phyloP scores from a whole-genome alignment of 306 rosid species.

The Citrullus amarus region DNA sequence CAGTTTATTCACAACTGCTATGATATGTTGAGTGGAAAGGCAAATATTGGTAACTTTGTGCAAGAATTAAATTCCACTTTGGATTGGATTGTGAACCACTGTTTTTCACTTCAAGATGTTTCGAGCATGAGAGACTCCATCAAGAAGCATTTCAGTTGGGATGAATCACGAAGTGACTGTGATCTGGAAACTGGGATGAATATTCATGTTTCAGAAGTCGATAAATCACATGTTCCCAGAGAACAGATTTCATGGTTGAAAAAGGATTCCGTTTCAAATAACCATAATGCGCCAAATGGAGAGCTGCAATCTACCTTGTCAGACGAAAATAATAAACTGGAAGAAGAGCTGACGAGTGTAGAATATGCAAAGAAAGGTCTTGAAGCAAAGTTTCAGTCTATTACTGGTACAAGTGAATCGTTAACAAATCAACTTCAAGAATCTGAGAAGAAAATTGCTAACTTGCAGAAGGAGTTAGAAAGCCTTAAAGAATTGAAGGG shows the following conservation, averaged over 20 bases:
- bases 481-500: slow-evolving; percentile 30
- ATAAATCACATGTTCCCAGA: slow-evolving; percentile 17
- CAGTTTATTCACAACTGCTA: slow-evolving; percentile 55
- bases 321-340: slow-evolving; percentile 23
- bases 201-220: slow-evolving; percentile 29
- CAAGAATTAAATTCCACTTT: slow-evolving; percentile 43
- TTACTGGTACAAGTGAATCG: slow-evolving; percentile 31
- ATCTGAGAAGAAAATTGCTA: slow-evolving; percentile 34
- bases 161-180: slow-evolving; percentile 67
- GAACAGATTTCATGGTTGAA: slow-evolving; percentile 15
- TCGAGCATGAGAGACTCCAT: slow-evolving; percentile 73
- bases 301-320: slow-evolving; percentile 23
- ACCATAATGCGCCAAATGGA: slow-evolving; percentile 19
- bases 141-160: slow-evolving; percentile 78
- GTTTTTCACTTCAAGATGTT: slow-evolving; percentile 87
- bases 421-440: slow-evolving; percentile 41
- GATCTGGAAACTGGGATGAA: slow-evolving; percentile 48
- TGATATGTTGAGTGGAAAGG: slow-evolving; percentile 55
- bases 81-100: slow-evolving; percentile 90
- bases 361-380: slow-evolving; percentile 29
- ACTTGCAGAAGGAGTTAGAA: slow-evolving; percentile 26
- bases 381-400: slow-evolving; percentile 36
- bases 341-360: slow-evolving; percentile 18
- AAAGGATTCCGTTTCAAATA: background rate
- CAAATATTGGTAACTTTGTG: slow-evolving; percentile 33